Percentiles rank a stretch among this genome's conserved stretches.
Evolutionary conservation across 768 basidiomycete species (phyloP).

Genomic region (Trametes maxima): DNA sequence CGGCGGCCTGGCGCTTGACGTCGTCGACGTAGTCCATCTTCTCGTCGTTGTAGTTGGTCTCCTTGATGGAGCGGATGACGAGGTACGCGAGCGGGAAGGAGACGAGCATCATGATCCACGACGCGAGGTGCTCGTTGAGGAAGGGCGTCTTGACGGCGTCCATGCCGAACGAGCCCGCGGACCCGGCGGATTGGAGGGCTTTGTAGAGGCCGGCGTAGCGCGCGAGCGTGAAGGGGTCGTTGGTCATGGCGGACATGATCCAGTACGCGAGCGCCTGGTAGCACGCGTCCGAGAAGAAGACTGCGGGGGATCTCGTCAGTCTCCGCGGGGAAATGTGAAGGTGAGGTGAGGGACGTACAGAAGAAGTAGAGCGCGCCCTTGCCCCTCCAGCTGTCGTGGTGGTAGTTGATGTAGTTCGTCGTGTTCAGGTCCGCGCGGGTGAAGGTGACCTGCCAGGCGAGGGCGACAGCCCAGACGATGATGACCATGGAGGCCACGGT

Average conservation of each 20-base stretch:
- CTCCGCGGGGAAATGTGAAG: not conserved
- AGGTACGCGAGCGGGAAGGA: conserved; percentile 39
- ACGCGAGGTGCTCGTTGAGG: conserved; percentile 44
- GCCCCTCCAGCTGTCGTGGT: conserved; percentile 36
- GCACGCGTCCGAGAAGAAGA: conserved; percentile 41
- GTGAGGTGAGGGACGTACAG: conserved; percentile 27
- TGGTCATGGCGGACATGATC: conserved; percentile 46
- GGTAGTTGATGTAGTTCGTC: conserved; percentile 33
- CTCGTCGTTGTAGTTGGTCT: conserved; percentile 42
- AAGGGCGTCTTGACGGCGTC: conserved; percentile 47
- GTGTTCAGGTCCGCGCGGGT: conserved; percentile 26
- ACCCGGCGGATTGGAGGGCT: conserved; percentile 39
- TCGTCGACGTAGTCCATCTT: conserved; percentile 34
- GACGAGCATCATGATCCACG: conserved; percentile 38
- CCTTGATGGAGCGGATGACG: conserved; percentile 40
- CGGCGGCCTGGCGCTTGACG: conserved; percentile 16
- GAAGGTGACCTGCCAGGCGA: conserved; percentile 46
- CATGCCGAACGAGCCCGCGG: conserved; percentile 47
- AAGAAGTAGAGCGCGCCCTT: conserved; percentile 45
- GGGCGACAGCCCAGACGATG: conserved; percentile 42
- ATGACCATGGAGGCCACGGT: conserved; percentile 36
- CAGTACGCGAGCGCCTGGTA: conserved; percentile 43
- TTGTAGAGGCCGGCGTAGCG: conserved; percentile 49
- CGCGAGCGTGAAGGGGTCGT: conserved; percentile 48
- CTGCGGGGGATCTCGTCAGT: conserved; percentile 23